Percentiles rank a stretch among this genome's conserved stretches.
These are phyloP conservation scores for Arachnopeziza araneosa DNA, from an alignment of 2,329 filamentous ascomycete species.

Conservation along the genomic window DNA sequence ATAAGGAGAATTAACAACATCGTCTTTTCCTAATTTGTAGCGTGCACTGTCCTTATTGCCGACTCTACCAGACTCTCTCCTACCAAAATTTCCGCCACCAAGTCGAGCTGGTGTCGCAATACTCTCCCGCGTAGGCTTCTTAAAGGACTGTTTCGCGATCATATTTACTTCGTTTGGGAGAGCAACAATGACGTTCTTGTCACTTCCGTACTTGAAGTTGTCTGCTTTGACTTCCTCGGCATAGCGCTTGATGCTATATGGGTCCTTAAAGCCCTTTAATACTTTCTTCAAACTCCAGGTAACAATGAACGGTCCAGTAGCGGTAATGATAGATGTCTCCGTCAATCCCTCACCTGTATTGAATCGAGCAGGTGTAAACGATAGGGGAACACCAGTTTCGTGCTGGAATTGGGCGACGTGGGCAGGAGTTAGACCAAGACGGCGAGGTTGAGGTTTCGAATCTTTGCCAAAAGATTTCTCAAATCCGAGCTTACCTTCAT, in stretches of 20 bases:
- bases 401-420: constrained; percentile 97
- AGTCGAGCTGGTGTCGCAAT: constrained; percentile 55
- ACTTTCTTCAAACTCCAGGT: constrained; percentile 96
- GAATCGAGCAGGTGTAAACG: constrained; percentile 89
- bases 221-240: constrained; percentile 94
- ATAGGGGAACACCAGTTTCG: constrained; percentile 80
- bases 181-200: constrained; percentile 97
- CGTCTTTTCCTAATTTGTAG: constrained; percentile 72
- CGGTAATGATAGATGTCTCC: constrained; percentile 94
- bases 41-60: constrained; percentile 50
- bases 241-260: constrained; percentile 96
- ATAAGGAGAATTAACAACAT: constrained; percentile 72
- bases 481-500: constrained; percentile 96
- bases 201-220: constrained; percentile 94
- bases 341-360: constrained; percentile 76
- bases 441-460: constrained; percentile 85
- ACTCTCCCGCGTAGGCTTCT: constrained; percentile 86
- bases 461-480: constrained; percentile 91
- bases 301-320: constrained; percentile 92
- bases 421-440: constrained; percentile 79
- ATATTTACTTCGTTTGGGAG: constrained; percentile 97
- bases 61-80: constrained; percentile 44
- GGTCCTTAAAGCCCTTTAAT: constrained; percentile 67
- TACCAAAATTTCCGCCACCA: constrained; percentile 38
- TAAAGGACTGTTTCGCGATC: constrained; percentile 81